Base-by-base conservation (phyloP, 106 monocot genomes). In the Chionographis japonica region DNA sequence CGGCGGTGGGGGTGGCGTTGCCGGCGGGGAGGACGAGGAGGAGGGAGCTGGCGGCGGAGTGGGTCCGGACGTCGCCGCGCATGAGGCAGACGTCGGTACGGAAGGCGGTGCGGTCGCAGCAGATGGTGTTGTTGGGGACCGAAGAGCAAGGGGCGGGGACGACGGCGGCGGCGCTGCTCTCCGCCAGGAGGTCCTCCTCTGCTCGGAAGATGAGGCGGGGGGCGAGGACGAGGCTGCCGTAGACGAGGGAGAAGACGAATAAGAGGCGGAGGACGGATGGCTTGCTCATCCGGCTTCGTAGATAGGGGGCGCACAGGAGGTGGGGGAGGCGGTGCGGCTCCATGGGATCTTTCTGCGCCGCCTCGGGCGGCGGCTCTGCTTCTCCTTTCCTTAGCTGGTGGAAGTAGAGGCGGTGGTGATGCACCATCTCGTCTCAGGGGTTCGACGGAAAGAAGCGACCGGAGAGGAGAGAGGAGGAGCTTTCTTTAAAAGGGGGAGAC, bases 21-120 rank as follows among this genome's bases (percentile, higher is more conserved):
- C 50, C 6, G 37, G 79, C 78, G 13, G 58, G 51, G 74, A 83
- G 60, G 17, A 78, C 10, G 37, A 83, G 83, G 13, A 62, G 51
- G 74, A 83, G 60, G 17, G 83, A 72, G 17, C 27, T 46, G 51
- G 77, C 68, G 18, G 61, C 52, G 16, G 79, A 61, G 41, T 71
- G 56, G 16, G 70, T 80, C 6, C 83, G 59, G 17, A 83, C 59
- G 53, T 83, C 80, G 43, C 87, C 87, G 43, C 62, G 39, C 77
- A 83, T 77, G 74, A 74, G 83, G 74, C 87, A 87, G 18, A 83
- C 59, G 67, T 87, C 83, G 8, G 83, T 67, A 39, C 83, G 76
- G 39, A 54, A 35, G 9, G 76, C 62, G 19, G 77, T 68, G 15
- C 80, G 62, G 42, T 87, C 83, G 62, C 87, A 87, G 52, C 83